Percentiles rank a stretch among this genome's conserved stretches.
phyloP scores from a whole-genome alignment of 2,329 filamentous ascomycete genomes.

The Colletotrichum orchidophilum region DNA sequence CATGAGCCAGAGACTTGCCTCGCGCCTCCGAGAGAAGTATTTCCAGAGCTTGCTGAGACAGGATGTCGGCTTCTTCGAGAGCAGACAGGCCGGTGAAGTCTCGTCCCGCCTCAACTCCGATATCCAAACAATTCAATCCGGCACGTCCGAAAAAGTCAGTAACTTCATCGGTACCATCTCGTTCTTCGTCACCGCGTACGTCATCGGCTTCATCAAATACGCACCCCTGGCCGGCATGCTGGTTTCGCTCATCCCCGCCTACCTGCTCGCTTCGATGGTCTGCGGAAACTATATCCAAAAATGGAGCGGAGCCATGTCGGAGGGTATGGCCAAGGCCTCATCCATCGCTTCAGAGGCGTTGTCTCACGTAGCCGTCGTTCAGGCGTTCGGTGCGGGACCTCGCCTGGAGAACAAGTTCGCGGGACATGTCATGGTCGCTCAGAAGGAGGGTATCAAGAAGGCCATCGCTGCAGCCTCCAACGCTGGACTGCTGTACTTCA shows the following conservation, averaged over 20 bases:
- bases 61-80: constrained; percentile 67
- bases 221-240: constrained; percentile 66
- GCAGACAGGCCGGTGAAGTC: constrained; percentile 64
- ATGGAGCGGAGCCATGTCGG: constrained; percentile 53
- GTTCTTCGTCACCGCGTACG: constrained; percentile 69
- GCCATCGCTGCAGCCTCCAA: constrained; percentile 65
- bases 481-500: constrained; percentile 71
- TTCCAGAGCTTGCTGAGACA: constrained; percentile 63
- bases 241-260: constrained; percentile 64
- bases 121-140: constrained; percentile 67
- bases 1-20: constrained; percentile 64
- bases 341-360: constrained; percentile 66
- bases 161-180: constrained; percentile 64
- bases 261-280: constrained; percentile 61
- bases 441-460: constrained; percentile 66
- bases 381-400: constrained; percentile 62
- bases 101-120: constrained; percentile 66
- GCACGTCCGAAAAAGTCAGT: constrained; percentile 72
- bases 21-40: constrained; percentile 65
- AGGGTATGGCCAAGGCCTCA: constrained; percentile 58
- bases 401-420: constrained; percentile 65
- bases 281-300: constrained; percentile 61
- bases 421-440: constrained; percentile 58
- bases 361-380: constrained; percentile 62
- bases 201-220: constrained; percentile 69